Conservation (phyloP, 169 alveolate genomes). For the Plasmodium vinckei region DNA sequence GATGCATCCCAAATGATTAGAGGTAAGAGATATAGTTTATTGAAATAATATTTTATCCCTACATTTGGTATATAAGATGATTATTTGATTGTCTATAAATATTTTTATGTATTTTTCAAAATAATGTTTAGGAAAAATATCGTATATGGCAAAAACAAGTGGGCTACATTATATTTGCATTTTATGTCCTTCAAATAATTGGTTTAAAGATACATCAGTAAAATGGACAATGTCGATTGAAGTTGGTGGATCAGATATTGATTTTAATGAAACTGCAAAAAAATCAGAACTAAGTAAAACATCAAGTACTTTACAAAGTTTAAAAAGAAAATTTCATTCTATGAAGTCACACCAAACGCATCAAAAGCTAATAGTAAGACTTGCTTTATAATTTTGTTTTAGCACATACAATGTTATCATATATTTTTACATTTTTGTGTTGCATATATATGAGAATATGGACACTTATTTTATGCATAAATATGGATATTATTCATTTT, state of each 20-base stretch:
- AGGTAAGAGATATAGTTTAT: constrained; percentile 9
- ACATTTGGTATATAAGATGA: too few species aligned
- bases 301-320: constrained; percentile 2
- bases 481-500: constrained; percentile 38
- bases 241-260: constrained; percentile 80
- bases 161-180: constrained; percentile 80
- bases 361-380: constrained; percentile 49
- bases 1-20: constrained; percentile 38
- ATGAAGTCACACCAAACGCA: constrained; percentile 52
- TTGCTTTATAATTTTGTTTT: not conserved
- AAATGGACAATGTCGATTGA: constrained; percentile 81
- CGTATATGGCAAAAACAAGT: constrained; percentile 75
- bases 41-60: too few species aligned
- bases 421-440: constrained; percentile 22
- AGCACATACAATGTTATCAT: too few species aligned
- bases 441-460: constrained; percentile 12
- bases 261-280: constrained; percentile 67
- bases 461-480: constrained; percentile 11
- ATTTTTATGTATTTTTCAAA: not conserved
- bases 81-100: not conserved
- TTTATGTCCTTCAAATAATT: constrained; percentile 80
- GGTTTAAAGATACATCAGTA: constrained; percentile 80
- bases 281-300: constrained; percentile 79
- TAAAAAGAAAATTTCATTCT: constrained; percentile 43
- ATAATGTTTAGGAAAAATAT: constrained; percentile 74